Evolutionary conservation across 768 basidiomycete genomes (phyloP), one percentile per base, ranked within the genome.

Genomic region (Mycena indigotica): DNA sequence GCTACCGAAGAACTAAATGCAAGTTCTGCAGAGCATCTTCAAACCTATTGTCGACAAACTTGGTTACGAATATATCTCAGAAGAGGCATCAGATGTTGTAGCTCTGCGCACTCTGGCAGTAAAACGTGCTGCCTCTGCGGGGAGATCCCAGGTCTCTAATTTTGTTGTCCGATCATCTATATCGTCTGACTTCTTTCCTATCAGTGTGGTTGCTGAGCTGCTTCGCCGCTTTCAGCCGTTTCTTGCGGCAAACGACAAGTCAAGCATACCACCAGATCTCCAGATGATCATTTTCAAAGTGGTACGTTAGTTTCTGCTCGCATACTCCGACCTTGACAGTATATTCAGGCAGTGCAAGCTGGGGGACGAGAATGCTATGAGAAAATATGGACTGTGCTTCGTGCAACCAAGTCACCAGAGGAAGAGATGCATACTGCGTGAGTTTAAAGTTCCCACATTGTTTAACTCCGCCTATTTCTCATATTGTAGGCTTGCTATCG

Each of bases 41-140:
- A 70, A 66, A 21, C 89, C 88, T 1, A 65, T 89, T 28, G 81
- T 84, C 21, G 73, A 82, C 28, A 76, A 72, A 32, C 75, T 88
- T 23, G 87, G 88, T 5, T 87, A 79, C 57, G 83, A 84, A 29
- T 81, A 83, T 66, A 65, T 67, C 5, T 69, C 74, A 3, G 70
- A 68, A 8, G 89, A 91, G 35, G 70, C 77, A 3, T 74, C 78
- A 3, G 86, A 82, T 46, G 75, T 72, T 24, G 73, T 78, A 19
- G 82, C 84, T 62, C 72, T 89, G 26, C 78, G 89, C 28, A 83
- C 86, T 4, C 70, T 76, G 19, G 84, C 83, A 1, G 77, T 90
- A 32, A 60, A 62, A 3, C 68, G 72, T 8, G 75, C 78, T 0
- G 82, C 82, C 5, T 57, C 45, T 3, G 71, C 77, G 3, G 79